phyloP scores from a whole-genome alignment of 495 filamentous ascomycete species.

The Amniculicola lignicola region DNA sequence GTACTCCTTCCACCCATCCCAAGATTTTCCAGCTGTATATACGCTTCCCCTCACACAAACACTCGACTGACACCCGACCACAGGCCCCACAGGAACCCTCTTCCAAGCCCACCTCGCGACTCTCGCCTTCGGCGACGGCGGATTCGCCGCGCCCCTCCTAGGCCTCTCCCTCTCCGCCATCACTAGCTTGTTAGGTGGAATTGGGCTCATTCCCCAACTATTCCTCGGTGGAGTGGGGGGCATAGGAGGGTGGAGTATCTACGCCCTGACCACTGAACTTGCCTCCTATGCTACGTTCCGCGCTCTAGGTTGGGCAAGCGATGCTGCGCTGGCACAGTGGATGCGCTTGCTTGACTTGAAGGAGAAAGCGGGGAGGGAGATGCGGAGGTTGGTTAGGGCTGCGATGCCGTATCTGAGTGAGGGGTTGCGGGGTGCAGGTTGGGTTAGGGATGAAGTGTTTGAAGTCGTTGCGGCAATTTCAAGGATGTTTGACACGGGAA shows the following conservation, averaged over 20 bases:
- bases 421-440: too few relatives aligned
- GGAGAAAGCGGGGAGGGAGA: background rate
- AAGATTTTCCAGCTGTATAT: background rate
- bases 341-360: background rate
- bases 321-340: background rate
- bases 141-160: background rate
- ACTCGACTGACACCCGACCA: background rate
- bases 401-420: background rate
- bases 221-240: background rate
- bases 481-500: background rate
- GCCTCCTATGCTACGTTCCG: background rate
- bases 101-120: background rate
- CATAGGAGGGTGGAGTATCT: background rate
- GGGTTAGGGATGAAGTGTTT: background rate
- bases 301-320: background rate
- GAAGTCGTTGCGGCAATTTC: background rate
- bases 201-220: background rate
- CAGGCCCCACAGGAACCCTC: background rate
- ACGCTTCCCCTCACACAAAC: background rate
- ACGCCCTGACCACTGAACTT: background rate
- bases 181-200: background rate
- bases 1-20: too few relatives aligned
- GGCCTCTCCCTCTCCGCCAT: background rate
- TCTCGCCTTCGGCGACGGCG: background rate
- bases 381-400: background rate